phyloP scores from a whole-genome alignment of 352 stramenopile genomes.

The Thraustotheca clavata region DNA sequence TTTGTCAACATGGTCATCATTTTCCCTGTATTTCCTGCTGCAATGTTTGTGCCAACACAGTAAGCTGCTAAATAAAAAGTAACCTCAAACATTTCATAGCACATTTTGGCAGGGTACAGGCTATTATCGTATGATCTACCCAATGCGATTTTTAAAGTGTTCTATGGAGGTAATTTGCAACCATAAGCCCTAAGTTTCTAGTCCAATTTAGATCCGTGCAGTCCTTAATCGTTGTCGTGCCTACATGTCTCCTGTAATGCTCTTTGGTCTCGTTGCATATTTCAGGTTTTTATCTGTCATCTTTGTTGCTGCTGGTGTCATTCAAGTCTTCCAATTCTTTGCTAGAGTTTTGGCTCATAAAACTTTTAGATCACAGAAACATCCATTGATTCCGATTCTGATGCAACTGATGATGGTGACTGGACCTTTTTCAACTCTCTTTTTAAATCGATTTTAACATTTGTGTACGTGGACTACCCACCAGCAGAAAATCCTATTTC shows the following conservation, averaged over 20 bases:
- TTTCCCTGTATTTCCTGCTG: constrained; percentile 7
- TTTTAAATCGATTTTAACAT: constrained; percentile 83
- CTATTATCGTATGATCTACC: constrained; percentile 76
- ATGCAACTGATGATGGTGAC: constrained; percentile 48
- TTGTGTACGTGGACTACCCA: constrained; percentile 76
- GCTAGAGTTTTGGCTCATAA: too few relatives aligned
- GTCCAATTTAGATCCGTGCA: too few relatives aligned
- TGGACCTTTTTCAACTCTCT: constrained; percentile 86
- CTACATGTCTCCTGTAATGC: constrained; percentile 58
- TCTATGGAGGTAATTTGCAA: too few relatives aligned
- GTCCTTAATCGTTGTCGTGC: constrained; percentile 67
- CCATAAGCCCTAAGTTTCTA: too few relatives aligned
- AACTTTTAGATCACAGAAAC: constrained; percentile 54
- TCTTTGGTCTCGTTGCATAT: constrained; percentile 76
- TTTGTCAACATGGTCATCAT: constrained; percentile 9
- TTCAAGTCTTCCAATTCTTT: too few relatives aligned
- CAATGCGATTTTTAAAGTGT: constrained; percentile 67
- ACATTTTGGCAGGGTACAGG: constrained; percentile 67
- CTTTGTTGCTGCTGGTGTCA: constrained; percentile 57
- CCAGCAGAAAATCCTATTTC: constrained; percentile 68
- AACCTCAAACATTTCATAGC: constrained; percentile 30
- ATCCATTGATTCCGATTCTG: constrained; percentile 37
- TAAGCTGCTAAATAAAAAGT: constrained; percentile 9
- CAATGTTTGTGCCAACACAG: constrained; percentile 9
- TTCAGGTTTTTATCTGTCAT: constrained; percentile 72